Evolutionary conservation across 306 rosid genomes (phyloP), one percentile per base, ranked within the genome.

Genomic region (Potentilla sterilis): DNA sequence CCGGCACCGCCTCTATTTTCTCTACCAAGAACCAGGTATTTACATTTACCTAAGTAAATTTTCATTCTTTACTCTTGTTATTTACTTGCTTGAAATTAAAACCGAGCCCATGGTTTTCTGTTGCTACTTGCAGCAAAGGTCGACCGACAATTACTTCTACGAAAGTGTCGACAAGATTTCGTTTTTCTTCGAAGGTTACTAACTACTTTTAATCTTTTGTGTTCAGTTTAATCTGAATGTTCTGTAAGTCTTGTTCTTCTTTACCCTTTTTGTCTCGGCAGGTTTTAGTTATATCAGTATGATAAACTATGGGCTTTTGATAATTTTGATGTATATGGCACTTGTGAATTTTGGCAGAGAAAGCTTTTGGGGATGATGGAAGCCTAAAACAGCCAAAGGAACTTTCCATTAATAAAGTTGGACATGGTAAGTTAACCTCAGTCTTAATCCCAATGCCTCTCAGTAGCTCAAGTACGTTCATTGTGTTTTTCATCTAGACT

Each of bases 301-400:
- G 43, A 1, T 14, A 2, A 28, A 15, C 2, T 62, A 32, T 11
- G 18, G 67, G 43, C 34, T 48, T 16, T 40, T 40, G n/a, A n/a
- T 13, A 16, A 28, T 28, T 62, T 15, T 69, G 15, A 46, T 46
- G 8, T 3, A 46, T 46, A 79, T 70, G 75, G 78, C 11, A 13
- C 14, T 41, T 57, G 69, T 69, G 71, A 2, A 62, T 52, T 75
- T 80, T 82, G 76, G 75, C 84, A 95, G 99, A 92, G 83, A 95
- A 92, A 85, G 99, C 99, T 54, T 92, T 90, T 86, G 89, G 85
- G 67, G 90, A 82, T 77, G 96, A 92, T 85, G 99, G 97, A 75
- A 82, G 77, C 52, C 85, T 95, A 61, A 91, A 83, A 87, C 99
- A 95, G 77, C 88, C 91, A 3, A 92, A 89, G 90, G 91, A 89